Percentiles rank a stretch among this genome's conserved stretches.
Conservation (phyloP, 345 rosid species). For the Turritis glabra region DNA sequence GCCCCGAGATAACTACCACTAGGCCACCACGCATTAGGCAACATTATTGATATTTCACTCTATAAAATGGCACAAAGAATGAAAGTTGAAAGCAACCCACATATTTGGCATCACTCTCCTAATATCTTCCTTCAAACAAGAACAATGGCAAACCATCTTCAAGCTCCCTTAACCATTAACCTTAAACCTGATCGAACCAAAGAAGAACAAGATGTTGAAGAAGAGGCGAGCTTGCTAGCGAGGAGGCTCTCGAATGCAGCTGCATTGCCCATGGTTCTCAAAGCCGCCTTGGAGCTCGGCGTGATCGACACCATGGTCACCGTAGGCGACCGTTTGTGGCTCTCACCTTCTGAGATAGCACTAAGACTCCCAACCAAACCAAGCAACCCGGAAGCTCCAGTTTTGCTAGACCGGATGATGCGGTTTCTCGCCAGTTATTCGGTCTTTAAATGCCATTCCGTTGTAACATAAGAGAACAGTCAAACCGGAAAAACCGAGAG, state of each 20-base stretch:
- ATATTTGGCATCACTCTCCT: not conserved
- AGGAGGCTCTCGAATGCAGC: not conserved
- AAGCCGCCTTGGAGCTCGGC: constrained; percentile 46
- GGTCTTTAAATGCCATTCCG: constrained; percentile 35
- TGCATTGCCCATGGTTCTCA: constrained; percentile 45
- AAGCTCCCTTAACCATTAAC: not conserved
- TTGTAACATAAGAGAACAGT: not conserved
- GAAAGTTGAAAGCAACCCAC: not conserved
- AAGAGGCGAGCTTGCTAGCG: not conserved
- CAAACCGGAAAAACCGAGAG: not conserved
- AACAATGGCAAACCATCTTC: not conserved
- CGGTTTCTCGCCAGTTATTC: constrained; percentile 42
- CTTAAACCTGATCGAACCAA: not conserved
- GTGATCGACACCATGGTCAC: constrained; percentile 40
- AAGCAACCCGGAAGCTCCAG: constrained; percentile 38
- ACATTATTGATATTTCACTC: not conserved
- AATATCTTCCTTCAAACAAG: not conserved
- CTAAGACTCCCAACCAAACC: constrained; percentile 24
- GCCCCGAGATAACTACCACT: not conserved
- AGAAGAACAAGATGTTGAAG: not conserved
- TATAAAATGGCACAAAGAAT: not conserved
- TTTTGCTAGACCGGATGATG: constrained; percentile 49
- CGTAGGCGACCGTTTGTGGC: constrained; percentile 19
- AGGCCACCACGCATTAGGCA: not conserved
- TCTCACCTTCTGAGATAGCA: constrained; percentile 42